phyloP scores from a whole-genome alignment of 1,284 basidiomycete genomes.

The Anthracocystis walkeri region DNA sequence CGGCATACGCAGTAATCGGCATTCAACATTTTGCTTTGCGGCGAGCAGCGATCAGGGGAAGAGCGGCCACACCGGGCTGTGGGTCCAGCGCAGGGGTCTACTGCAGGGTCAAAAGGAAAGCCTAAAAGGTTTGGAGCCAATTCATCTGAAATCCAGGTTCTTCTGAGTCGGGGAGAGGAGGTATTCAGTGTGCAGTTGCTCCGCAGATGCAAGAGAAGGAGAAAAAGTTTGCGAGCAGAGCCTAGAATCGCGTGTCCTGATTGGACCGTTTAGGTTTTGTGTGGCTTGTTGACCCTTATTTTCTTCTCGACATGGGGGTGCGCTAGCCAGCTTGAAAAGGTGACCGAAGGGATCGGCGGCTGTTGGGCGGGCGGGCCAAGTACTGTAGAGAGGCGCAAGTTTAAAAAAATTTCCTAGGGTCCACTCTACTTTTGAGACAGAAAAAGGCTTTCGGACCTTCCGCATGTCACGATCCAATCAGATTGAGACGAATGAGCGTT shows the following conservation, averaged over 20 bases:
- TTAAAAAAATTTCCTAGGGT: background rate
- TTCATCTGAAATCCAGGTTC: too few relatives aligned
- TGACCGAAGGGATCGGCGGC: background rate
- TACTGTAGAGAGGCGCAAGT: too few relatives aligned
- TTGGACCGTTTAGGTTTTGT: background rate
- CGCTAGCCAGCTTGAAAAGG: background rate
- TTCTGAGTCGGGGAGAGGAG: too few relatives aligned
- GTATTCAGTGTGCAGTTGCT: background rate
- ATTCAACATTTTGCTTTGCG: too few relatives aligned
- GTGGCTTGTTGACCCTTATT: background rate
- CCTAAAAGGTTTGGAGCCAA: too few relatives aligned
- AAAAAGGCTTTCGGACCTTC: background rate
- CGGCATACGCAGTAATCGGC: too few relatives aligned
- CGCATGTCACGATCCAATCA: constrained; percentile 4
- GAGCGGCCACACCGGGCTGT: too few relatives aligned
- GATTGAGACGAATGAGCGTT: too few relatives aligned
- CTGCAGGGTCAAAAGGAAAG: too few relatives aligned
- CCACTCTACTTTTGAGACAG: background rate
- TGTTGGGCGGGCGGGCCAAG: background rate
- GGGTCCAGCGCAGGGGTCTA: too few relatives aligned
- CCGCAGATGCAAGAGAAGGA: background rate
- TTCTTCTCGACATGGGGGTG: background rate
- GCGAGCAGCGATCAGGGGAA: too few relatives aligned
- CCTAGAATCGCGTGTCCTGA: background rate
- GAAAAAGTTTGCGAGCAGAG: too few relatives aligned